Base-by-base conservation (phyloP, 2,329 filamentous ascomycete species). In the Trichoderma asperellum region DNA sequence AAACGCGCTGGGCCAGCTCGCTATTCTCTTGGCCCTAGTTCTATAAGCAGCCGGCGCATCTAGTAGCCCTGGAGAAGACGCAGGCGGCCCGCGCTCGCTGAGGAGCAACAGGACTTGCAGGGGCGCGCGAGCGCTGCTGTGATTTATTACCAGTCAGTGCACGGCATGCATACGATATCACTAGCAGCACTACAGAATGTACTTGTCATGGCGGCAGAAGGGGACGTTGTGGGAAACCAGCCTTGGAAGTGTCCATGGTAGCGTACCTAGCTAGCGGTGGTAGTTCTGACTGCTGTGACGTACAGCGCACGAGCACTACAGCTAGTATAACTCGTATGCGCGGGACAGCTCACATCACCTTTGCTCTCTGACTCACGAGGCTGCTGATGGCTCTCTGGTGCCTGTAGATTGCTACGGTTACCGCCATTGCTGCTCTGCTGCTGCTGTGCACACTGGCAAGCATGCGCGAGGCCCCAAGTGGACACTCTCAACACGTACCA, bases 21-120 rank as follows among this genome's bases (percentile, higher is more conserved):
- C 35, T 37, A 16, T n/a, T 10, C 43, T 35, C 37, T 7, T 40
- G 24, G 52, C 16, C 16, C 24, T 29, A 29, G 52, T 8, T 18
- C 52, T 29, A 29, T 29, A 29, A 56, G 52, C 24, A 29, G 52
- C 52, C 27, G 52, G 52, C 52, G 27, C 52, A 56, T 49, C 47
- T 49, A 14, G 52, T 57, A 35, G 55, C 32, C 55, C 55, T 57
- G 32, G 55, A 57, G 55, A 57, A 27, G 47, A 40, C 52, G 61
- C 35, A 40, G 49, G 47, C 52, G 32, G 34, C 49, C 32, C 34
- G 34, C 34, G 29, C 32, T 24, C 32, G 34, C 24, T 40, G 16
- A 24, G 47, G 40, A 62, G 59, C 59, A n/a, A 62, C 29, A 35
- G 24, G 24, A 24, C 24, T 3, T 24, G 5, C 29, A 57, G 29